Percentiles rank a stretch among this genome's conserved stretches.
Conservation (phyloP, 2,329 filamentous ascomycete genomes). For the Podosphaera leucotricha region DNA sequence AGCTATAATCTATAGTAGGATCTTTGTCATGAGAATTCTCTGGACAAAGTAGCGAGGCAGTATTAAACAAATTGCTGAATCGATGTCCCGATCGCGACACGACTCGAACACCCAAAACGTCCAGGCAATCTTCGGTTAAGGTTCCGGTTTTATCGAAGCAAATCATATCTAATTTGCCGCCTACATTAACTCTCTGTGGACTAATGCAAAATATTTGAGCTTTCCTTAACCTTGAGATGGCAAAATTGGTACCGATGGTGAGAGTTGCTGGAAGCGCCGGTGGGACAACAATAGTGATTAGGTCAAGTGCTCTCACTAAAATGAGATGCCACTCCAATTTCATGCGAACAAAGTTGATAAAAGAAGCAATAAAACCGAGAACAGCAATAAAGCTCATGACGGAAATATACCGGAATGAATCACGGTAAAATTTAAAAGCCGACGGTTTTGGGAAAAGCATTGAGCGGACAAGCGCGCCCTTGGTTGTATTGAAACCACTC, state of each 20-base stretch:
- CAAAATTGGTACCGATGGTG: slow-evolving; percentile 92
- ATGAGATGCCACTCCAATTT: slow-evolving; percentile 74
- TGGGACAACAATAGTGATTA: slow-evolving; percentile 94
- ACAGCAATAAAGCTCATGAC: slow-evolving; percentile 80
- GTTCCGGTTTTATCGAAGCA: slow-evolving; percentile 99
- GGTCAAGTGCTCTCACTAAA: slow-evolving; percentile 69
- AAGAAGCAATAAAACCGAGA: slow-evolving; percentile 71
- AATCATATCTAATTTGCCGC: slow-evolving; percentile 83
- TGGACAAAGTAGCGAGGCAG: slow-evolving; percentile 33
- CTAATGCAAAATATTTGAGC: slow-evolving; percentile 96
- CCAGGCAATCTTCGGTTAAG: slow-evolving; percentile 82
- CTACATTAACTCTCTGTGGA: slow-evolving; percentile 88
- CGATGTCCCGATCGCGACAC: slow-evolving; percentile 36
- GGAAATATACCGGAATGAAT: slow-evolving; percentile 92
- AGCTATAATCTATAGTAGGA: slow-evolving; percentile 31
- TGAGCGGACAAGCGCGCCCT: slow-evolving; percentile 80
- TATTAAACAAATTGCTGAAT: slow-evolving; percentile 56
- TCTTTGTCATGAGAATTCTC: slow-evolving; percentile 30
- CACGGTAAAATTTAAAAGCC: slow-evolving; percentile 94
- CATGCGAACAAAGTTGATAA: slow-evolving; percentile 79
- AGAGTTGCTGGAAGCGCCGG: slow-evolving; percentile 84
- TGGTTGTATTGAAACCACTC: slow-evolving; percentile 94
- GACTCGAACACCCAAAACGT: slow-evolving; percentile 71
- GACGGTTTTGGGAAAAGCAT: slow-evolving; percentile 98
- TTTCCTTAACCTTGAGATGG: slow-evolving; percentile 59